Percentiles rank a stretch among this genome's conserved stretches.
These are phyloP conservation scores for Arctium lappa DNA, from an alignment of 129 eudicot genomes.

Conservation along the genomic window DNA sequence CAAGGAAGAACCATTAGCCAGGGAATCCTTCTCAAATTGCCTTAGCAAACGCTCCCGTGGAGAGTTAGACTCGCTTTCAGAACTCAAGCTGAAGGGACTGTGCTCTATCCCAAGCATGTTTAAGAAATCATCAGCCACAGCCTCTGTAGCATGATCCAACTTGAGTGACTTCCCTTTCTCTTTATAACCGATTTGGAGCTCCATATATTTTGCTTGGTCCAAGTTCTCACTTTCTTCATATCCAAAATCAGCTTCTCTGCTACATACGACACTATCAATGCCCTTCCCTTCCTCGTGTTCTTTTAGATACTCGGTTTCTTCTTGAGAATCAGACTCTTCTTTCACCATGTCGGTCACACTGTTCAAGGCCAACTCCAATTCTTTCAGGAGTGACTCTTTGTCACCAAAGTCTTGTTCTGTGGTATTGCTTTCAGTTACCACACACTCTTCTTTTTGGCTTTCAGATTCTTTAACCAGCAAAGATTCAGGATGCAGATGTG, in stretches of 20 bases:
- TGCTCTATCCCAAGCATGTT: slow-evolving; percentile 75
- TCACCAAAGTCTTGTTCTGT: slow-evolving; percentile 35
- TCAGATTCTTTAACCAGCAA: slow-evolving; percentile 13
- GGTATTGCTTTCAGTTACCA: slow-evolving; percentile 20
- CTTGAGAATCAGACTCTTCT: slow-evolving; percentile 60
- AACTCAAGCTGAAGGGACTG: slow-evolving; percentile 58
- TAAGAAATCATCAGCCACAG: slow-evolving; percentile 72
- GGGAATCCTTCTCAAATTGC: slow-evolving; percentile 75
- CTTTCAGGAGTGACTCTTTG: slow-evolving; percentile 63
- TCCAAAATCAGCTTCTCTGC: slow-evolving; percentile 39
- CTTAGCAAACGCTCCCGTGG: slow-evolving; percentile 82
- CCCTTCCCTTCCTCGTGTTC: slow-evolving; percentile 20
- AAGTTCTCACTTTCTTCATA: slow-evolving; percentile 37
- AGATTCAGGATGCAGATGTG: background rate
- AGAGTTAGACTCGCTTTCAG: slow-evolving; percentile 87
- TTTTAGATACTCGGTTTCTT: slow-evolving; percentile 40
- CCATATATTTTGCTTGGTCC: slow-evolving; percentile 23
- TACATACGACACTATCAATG: background rate
- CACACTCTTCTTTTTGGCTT: slow-evolving; percentile 32
- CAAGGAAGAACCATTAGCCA: slow-evolving; percentile 56
- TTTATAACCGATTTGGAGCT: slow-evolving; percentile 31
- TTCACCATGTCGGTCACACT: slow-evolving; percentile 43
- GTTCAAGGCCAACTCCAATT: slow-evolving; percentile 64
- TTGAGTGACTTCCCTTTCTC: slow-evolving; percentile 45
- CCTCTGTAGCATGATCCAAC: slow-evolving; percentile 58